A percentile compares a stretch with the other conserved stretches of the same genome.
Evolutionary conservation across 1,284 basidiomycete species (phyloP).

Genomic region (Fomes fomentarius): DNA sequence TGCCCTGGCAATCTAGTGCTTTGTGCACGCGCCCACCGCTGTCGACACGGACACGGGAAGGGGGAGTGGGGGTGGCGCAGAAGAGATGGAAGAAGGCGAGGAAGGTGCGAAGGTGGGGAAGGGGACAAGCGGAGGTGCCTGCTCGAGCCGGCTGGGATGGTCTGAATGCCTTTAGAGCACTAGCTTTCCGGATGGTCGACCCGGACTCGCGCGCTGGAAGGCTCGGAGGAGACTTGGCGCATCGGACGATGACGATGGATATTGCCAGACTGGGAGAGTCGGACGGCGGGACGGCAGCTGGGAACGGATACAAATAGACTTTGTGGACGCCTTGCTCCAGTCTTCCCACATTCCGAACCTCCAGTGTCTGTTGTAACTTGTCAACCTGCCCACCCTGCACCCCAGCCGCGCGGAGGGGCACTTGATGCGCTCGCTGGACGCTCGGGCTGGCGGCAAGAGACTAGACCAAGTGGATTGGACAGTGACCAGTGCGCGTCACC

Average conservation of each 20-base stretch:
- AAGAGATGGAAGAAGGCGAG: neutral
- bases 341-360: slow-evolving; percentile 2
- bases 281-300: neutral
- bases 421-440: neutral
- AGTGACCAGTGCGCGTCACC: neutral
- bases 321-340: neutral
- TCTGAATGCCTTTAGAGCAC: neutral
- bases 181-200: slow-evolving; percentile 10
- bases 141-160: slow-evolving; percentile 1
- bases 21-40: too few species aligned
- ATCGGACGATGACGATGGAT: neutral
- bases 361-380: too few species aligned
- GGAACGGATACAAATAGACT: slow-evolving; percentile 8
- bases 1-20: too few species aligned
- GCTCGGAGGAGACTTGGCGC: neutral
- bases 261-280: neutral
- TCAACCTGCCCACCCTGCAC: too few species aligned
- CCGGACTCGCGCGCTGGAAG: slow-evolving; percentile 7
- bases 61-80: too few species aligned
- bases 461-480: neutral
- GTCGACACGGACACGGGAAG: neutral
- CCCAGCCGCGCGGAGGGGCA: too few species aligned
- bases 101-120: slow-evolving; percentile 2
- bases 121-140: too few species aligned
- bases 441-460: too few species aligned